Evolutionary conservation across 345 rosid genomes (phyloP).

Genomic region (Pistacia atlantica): DNA sequence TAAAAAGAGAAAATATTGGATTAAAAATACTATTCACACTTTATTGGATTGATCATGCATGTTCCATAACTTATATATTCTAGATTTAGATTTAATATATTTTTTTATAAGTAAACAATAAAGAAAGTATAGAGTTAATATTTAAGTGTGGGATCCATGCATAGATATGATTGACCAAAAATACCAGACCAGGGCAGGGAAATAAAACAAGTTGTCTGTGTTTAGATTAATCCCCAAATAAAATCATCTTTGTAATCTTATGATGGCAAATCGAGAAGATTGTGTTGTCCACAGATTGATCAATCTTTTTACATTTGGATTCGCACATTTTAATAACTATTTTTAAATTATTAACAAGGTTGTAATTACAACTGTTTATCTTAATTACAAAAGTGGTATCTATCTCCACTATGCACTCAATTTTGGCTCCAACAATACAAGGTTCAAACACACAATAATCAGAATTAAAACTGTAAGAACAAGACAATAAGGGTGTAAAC

Average conservation of each 20-base stretch:
- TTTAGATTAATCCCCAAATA: not conserved
- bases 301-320: not conserved
- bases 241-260: constrained; percentile 1
- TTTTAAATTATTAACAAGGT: no score
- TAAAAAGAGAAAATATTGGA: not conserved
- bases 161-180: constrained; percentile 21
- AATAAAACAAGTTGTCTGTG: not conserved
- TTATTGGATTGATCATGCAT: not conserved
- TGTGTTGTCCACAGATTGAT: not conserved
- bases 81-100: not conserved
- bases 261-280: constrained; percentile 7
- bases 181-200: not conserved
- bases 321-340: not conserved
- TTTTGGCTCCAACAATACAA: no score
- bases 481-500: no score
- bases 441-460: no score
- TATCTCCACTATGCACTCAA: no score
- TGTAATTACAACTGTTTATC: no score
- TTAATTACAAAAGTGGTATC: no score
- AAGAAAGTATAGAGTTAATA: no score
- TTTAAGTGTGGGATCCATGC: constrained; percentile 18
- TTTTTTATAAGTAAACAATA: no score
- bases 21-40: not conserved
- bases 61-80: not conserved
- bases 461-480: no score